These are phyloP conservation scores for Malus orientalis DNA, from an alignment of 306 rosid genomes.

Conservation along the genomic window DNA sequence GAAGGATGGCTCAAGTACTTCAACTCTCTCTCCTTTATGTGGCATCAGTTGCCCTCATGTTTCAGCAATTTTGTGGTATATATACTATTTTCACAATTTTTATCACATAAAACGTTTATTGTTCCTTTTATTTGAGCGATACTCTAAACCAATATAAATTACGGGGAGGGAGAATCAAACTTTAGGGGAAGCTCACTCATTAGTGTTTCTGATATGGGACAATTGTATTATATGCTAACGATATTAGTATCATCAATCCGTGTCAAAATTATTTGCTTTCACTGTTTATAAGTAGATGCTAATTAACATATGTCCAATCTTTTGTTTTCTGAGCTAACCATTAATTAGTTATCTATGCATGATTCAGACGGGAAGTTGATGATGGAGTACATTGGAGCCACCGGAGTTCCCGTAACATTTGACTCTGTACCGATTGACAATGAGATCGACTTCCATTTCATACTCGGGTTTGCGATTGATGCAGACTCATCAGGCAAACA, in stretches of 20 bases:
- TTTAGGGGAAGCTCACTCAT: background rate
- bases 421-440: slow-evolving; percentile 27
- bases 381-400: slow-evolving; percentile 67
- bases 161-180: background rate
- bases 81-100: background rate
- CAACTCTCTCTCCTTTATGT: slow-evolving; percentile 5
- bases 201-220: too few relatives aligned
- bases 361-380: slow-evolving; percentile 44
- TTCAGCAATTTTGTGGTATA: slow-evolving; percentile 22
- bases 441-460: slow-evolving; percentile 42
- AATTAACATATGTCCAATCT: background rate
- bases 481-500: slow-evolving; percentile 29
- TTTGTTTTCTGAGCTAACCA: background rate
- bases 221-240: too few relatives aligned
- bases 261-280: background rate
- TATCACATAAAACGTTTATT: too few relatives aligned
- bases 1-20: background rate
- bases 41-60: background rate
- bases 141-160: background rate
- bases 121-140: background rate
- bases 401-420: slow-evolving; percentile 26
- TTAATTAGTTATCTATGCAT: background rate
- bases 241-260: background rate
- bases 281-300: background rate
- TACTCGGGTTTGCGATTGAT: slow-evolving; percentile 44